Percentiles rank a stretch among this genome's conserved stretches.
Evolutionary conservation across 2,329 filamentous ascomycete species (phyloP).

Genomic region (Fusarium incarnatum): DNA sequence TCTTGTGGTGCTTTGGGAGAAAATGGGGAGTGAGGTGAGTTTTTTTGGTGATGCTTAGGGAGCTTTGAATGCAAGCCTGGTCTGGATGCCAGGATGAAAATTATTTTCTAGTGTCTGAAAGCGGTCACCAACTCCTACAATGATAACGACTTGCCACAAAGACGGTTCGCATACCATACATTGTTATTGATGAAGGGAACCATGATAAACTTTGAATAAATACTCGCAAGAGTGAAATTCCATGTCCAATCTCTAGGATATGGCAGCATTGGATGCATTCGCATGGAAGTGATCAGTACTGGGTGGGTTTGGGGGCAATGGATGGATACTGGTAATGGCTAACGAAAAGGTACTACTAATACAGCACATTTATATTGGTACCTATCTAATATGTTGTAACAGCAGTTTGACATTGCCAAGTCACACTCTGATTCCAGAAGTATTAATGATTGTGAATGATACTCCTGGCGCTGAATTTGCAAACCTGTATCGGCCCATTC

Average conservation of each 20-base stretch:
- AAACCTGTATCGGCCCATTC: neutral
- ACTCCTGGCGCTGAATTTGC: neutral
- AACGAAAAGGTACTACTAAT: neutral
- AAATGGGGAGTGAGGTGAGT: neutral
- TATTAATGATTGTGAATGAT: neutral
- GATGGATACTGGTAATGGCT: neutral
- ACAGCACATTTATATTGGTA: neutral
- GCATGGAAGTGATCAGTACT: neutral
- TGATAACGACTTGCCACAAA: neutral
- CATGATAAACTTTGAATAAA: neutral
- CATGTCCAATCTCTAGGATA: neutral
- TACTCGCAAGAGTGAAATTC: neutral
- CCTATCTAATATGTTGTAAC: neutral
- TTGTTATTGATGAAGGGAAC: neutral
- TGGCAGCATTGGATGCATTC: neutral
- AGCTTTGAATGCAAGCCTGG: neutral
- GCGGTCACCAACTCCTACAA: neutral
- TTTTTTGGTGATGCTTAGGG: neutral
- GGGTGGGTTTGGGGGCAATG: neutral
- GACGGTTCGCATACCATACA: neutral
- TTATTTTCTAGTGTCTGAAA: conserved; percentile 16
- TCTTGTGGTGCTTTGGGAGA: neutral
- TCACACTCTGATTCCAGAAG: neutral
- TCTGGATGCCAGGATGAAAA: conserved; percentile 16
- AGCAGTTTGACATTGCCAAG: neutral